Conservation (phyloP, 192 early-diverging fungal genomes). For the Backusella circina region DNA sequence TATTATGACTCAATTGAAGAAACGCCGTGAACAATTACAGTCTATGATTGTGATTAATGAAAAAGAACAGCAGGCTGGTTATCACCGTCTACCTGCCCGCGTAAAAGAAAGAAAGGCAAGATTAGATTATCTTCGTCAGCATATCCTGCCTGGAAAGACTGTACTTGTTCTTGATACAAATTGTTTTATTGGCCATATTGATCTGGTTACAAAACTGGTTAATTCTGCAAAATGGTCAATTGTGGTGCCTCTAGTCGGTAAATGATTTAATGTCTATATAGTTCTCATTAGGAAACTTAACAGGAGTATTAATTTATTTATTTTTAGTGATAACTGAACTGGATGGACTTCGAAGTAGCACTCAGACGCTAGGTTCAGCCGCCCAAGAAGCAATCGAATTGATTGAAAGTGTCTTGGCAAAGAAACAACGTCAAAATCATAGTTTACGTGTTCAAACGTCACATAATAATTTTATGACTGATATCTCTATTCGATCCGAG, state of each 20-base stretch:
- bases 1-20: conserved; percentile 22
- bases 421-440: conserved; percentile 21
- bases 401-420: conserved; percentile 38
- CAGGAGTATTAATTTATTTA: not conserved
- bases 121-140: conserved; percentile 6
- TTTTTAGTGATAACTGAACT: conserved; percentile 50
- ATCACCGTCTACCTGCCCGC: conserved; percentile 11
- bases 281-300: not conserved
- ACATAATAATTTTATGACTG: conserved; percentile 50
- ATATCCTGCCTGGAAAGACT: conserved; percentile 33
- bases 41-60: conserved; percentile 1
- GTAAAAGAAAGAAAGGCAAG: conserved; percentile 13
- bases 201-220: conserved; percentile 39
- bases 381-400: conserved; percentile 43
- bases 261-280: not conserved
- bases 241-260: conserved; percentile 51
- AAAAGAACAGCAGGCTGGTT: conserved; percentile 3
- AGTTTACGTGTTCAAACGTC: conserved; percentile 51
- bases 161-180: conserved; percentile 55
- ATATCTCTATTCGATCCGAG: conserved; percentile 51
- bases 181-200: conserved; percentile 51
- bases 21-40: conserved; percentile 32
- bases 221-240: conserved; percentile 43
- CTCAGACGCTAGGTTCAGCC: conserved; percentile 43
- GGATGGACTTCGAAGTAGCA: conserved; percentile 49